Base-by-base conservation (phyloP, 306 rosid species). In the Vigna reflexopilosa region DNA sequence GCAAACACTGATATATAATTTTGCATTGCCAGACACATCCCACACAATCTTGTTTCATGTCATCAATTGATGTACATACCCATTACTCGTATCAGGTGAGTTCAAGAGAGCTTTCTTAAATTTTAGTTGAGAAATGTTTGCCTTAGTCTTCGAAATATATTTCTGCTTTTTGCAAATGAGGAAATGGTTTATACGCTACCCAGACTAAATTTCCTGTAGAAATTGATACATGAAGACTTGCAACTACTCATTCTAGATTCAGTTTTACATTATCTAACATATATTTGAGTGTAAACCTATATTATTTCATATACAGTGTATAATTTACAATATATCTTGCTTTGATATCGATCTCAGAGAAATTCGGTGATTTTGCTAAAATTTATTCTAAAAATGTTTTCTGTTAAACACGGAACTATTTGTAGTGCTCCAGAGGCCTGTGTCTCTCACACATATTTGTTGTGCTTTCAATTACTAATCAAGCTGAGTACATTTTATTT, bases 11-110 rank as follows among this genome's bases (percentile, higher is more conserved):
- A 64, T 17, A 66, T 62, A 19, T 72, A 72, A 70, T 75, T 80
- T 40, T 73, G 57, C 68, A 58, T 77, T 77, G 84, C 38, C 94
- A 93, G 98, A 93, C 97, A 17, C 98, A 93, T 89, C 98, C 98
- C 68, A 82, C 98, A 2, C 98, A 93, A 83, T 93, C 98, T 55
- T 93, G 98, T 84, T 93, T 93, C 89, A 93, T 93, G 98, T 93
- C 98, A 0, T 93, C 98, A 2, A 88, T 93, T 84, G 98, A 93
- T 87, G 51, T 93, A 76, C 98, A 93, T 79, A 93, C 98, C 55
- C 98, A 93, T 87, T 93, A 93, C 83, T 93, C 98, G 15, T 93
- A 93, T 87, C 98, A 93, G 97, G 98, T 91, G 75, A 45, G 85
- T 75, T 77, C 72, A 19, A 30, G 49, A 67, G 80, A 67, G 57